Conservation (phyloP, 768 basidiomycete genomes). For the Boletus fagicola region DNA sequence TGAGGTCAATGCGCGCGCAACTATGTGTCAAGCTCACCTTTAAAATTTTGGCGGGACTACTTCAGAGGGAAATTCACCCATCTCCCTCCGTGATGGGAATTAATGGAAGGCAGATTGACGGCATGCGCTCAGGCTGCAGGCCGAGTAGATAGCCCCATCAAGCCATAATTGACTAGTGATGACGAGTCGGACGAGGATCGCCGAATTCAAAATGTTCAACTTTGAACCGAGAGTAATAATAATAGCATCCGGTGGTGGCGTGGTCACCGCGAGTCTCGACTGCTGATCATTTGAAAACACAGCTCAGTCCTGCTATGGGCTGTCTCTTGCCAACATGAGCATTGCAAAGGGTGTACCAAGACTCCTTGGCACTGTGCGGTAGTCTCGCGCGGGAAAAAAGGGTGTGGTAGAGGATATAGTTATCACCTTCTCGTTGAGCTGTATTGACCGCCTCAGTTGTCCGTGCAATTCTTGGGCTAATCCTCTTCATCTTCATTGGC, state of each 20-base stretch:
- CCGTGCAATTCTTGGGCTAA: neutral
- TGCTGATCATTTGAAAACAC: neutral
- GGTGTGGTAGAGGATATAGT: neutral
- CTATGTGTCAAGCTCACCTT: neutral
- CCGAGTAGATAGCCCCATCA: neutral
- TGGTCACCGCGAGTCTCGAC: neutral
- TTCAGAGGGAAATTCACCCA: neutral
- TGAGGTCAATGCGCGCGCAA: neutral
- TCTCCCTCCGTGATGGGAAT: neutral
- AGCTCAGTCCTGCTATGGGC: neutral
- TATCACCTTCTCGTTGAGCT: neutral
- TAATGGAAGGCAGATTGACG: neutral
- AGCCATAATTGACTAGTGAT: neutral
- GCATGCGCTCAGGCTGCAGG: neutral
- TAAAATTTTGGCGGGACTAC: neutral
- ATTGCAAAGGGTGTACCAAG: neutral
- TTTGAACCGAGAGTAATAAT: conserved; percentile 7
- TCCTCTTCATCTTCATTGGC: neutral
- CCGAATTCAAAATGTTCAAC: conserved; percentile 13
- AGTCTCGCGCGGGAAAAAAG: neutral
- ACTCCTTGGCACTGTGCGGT: neutral
- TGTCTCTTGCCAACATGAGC: neutral
- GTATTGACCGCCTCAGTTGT: neutral
- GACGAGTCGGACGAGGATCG: neutral
- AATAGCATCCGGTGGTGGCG: neutral